These are phyloP conservation scores for Cardamine occulta DNA, from an alignment of 345 rosid species.

Conservation along the genomic window DNA sequence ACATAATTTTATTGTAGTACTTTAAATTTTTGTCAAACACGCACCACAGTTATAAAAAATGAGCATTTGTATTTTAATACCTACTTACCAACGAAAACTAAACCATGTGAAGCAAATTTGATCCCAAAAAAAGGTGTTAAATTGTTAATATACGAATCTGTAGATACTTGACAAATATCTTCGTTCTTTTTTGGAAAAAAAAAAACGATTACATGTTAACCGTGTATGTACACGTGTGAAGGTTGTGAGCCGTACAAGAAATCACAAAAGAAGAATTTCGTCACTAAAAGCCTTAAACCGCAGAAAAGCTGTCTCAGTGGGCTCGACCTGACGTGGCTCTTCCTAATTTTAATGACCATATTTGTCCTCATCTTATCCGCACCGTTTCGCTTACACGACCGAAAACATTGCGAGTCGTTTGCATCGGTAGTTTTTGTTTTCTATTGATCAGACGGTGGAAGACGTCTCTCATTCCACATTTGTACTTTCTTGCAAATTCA, in stretches of 20 bases:
- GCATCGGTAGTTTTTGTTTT: slow-evolving; percentile 10
- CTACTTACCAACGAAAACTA: neutral
- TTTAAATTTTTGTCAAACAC: too few species aligned
- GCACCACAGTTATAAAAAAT: too few species aligned
- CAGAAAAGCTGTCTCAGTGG: neutral
- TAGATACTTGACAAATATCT: too few species aligned
- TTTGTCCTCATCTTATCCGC: neutral
- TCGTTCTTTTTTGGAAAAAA: too few species aligned
- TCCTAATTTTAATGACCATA: neutral
- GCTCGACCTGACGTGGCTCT: slow-evolving; percentile 11
- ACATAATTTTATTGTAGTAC: too few species aligned
- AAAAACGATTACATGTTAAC: too few species aligned
- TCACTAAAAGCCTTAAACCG: neutral
- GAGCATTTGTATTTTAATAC: too few species aligned
- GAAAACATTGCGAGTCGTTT: neutral
- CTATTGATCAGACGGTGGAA: slow-evolving; percentile 7
- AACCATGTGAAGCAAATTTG: neutral
- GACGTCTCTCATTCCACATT: neutral
- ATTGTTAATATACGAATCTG: too few species aligned
- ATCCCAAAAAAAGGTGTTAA: neutral
- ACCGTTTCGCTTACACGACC: neutral
- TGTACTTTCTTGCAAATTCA: neutral
- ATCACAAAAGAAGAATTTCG: neutral
- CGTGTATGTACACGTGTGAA: neutral
- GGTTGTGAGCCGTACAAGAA: neutral